Conservation (phyloP, 169 alveolate genomes). For the Cryptosporidium sp. region DNA sequence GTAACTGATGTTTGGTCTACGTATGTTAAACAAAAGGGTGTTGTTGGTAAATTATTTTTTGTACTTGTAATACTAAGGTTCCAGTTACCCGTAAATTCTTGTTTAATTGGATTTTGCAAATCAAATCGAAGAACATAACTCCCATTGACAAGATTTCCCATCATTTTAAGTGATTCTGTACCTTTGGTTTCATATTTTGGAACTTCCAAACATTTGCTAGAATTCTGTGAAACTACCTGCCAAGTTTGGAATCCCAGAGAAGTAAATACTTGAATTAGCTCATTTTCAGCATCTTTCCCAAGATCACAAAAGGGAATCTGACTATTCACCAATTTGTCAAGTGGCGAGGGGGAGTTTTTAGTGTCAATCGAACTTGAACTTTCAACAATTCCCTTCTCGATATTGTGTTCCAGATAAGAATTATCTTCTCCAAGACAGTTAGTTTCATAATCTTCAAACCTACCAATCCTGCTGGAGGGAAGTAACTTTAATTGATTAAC, state of each 20-base stretch:
- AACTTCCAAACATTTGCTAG: constrained; percentile 37
- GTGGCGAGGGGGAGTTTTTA: not conserved
- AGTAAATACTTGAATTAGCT: constrained; percentile 27
- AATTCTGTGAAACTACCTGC: constrained; percentile 46
- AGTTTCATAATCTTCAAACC: constrained; percentile 25
- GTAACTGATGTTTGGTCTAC: constrained; percentile 27
- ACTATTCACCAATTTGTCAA: not conserved
- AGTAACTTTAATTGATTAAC: constrained; percentile 30
- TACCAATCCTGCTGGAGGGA: constrained; percentile 29
- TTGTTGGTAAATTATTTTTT: constrained; percentile 64
- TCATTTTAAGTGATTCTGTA: constrained; percentile 23
- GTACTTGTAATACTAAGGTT: constrained; percentile 68
- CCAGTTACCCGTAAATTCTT: constrained; percentile 40
- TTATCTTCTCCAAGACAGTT: not conserved
- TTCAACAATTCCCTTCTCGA: constrained; percentile 11
- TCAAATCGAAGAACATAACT: constrained; percentile 54
- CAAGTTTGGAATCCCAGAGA: constrained; percentile 56
- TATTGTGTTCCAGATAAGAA: not conserved
- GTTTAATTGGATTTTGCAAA: constrained; percentile 26
- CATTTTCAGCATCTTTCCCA: constrained; percentile 20
- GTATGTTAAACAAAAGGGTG: constrained; percentile 44
- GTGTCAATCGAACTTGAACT: not conserved
- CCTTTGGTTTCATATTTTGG: constrained; percentile 38
- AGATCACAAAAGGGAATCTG: constrained; percentile 12
- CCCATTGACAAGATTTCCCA: constrained; percentile 51